Evolutionary conservation across 2,329 filamentous ascomycete species (phyloP), one percentile per base, ranked within the genome.

Genomic region (Aphanoascus verrucosus): DNA sequence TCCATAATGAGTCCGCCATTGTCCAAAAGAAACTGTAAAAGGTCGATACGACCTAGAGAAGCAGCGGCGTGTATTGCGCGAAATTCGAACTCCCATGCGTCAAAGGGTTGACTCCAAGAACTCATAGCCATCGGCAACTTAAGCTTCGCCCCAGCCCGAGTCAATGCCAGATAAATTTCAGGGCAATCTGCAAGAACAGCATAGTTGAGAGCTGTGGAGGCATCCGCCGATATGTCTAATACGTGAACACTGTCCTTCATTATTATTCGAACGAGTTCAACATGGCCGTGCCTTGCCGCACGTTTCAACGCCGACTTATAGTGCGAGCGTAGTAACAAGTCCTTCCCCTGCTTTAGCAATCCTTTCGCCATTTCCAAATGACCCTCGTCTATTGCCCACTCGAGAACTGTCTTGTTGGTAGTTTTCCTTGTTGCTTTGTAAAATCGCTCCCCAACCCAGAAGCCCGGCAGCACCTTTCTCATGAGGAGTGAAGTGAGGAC

Each of bases 261-360:
- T 42, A 53, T 53, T n/a, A 40, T 41, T 28, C 32, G 42, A 23
- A 37, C 19, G 38, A 53, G 19, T 14, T 23, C 43, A 17, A 47
- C 15, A 15, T 48, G 35, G 14, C 35, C 43, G 14, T 40, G 38
- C 11, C 12, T 28, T 15, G 51, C 42, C 32, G 40, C 41, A 52
- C 11, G 15, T 34, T 44, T 38, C 38, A 52, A 43, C 8, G 49
- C 49, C 9, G 20, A 31, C 19, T 43, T n/a, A 9, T 44, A 44
- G n/a, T 34, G 15, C 1, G 28, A 34, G 12, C 37, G 41, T 28
- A 31, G 14, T 9, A 43, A 43, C 32, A 43, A 37, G 7, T 7
- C 12, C 19, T 48, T 52, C 6, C 40, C 49, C 14, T 5, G 15
- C 19, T 44, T 43, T 19, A 52, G 17, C 20, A 44, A 19, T 4